phyloP scores from a whole-genome alignment of 1,284 basidiomycete species.

The Puccinia triticina region DNA sequence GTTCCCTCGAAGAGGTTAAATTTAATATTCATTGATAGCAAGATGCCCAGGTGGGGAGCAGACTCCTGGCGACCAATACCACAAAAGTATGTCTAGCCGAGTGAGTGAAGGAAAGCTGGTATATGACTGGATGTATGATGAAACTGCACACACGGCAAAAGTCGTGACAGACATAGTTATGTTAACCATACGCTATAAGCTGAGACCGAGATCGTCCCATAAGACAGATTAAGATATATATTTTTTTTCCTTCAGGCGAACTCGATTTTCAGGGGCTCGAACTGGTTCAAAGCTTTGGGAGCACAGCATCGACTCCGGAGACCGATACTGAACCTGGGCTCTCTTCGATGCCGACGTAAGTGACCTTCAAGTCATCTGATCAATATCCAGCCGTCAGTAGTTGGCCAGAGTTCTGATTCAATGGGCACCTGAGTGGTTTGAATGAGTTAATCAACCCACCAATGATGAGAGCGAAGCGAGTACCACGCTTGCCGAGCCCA shows the following conservation, averaged over 20 bases:
- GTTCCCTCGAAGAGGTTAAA: too few relatives aligned
- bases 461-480: slow-evolving; percentile 40
- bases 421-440: neutral
- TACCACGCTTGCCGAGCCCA: slow-evolving; percentile 29
- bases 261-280: neutral
- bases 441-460: neutral
- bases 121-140: neutral
- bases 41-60: too few relatives aligned
- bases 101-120: too few relatives aligned
- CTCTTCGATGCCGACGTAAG: slow-evolving; percentile 33
- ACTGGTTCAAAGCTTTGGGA: slow-evolving; percentile 34
- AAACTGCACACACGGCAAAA: neutral
- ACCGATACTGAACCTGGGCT: slow-evolving; percentile 30
- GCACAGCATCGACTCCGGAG: slow-evolving; percentile 41
- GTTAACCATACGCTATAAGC: neutral
- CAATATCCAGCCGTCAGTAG: neutral
- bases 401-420: neutral
- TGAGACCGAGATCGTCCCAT: neutral
- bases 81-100: neutral
- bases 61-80: neutral
- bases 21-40: too few relatives aligned
- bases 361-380: slow-evolving; percentile 49
- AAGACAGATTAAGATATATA: neutral
- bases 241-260: neutral
- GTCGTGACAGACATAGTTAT: neutral